A percentile compares a stretch with the other conserved stretches of the same genome.
These are phyloP conservation scores for Fusarium fracticaudum DNA, from an alignment of 2,329 filamentous ascomycete genomes.

Conservation along the genomic window DNA sequence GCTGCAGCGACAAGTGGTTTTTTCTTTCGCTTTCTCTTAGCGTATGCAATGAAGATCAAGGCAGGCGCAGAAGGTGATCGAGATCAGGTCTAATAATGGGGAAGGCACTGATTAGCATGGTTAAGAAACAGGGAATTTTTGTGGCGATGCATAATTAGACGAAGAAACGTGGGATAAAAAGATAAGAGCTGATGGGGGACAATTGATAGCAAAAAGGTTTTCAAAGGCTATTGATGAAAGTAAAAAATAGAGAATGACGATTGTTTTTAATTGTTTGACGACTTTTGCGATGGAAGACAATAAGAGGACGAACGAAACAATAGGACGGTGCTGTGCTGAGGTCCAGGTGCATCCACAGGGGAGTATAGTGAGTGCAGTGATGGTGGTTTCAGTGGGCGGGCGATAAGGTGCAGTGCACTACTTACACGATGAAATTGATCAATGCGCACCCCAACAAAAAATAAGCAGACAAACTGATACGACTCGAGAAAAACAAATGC, in stretches of 20 bases:
- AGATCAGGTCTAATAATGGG: slow-evolving; percentile 27
- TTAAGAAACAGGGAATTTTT: slow-evolving; percentile 20
- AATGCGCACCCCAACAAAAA: slow-evolving; percentile 15
- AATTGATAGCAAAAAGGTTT: neutral
- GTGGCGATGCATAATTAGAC: slow-evolving; percentile 17
- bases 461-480: slow-evolving; percentile 17
- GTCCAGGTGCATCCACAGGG: slow-evolving; percentile 4
- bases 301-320: neutral
- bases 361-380: slow-evolving; percentile 10
- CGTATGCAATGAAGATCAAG: slow-evolving; percentile 31
- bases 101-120: slow-evolving; percentile 41
- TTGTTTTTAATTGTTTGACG: slow-evolving; percentile 4
- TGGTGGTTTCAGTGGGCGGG: neutral
- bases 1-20: neutral
- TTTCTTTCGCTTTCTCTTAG: slow-evolving; percentile 26
- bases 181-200: neutral
- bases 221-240: neutral
- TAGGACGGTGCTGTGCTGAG: neutral
- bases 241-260: neutral
- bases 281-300: neutral
- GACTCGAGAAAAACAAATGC: slow-evolving; percentile 31
- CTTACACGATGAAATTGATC: slow-evolving; percentile 35
- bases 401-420: slow-evolving; percentile 11
- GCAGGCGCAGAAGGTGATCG: slow-evolving; percentile 23
- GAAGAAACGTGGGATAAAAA: neutral